Percentiles rank a stretch among this genome's conserved stretches.
Conservation (phyloP, 495 filamentous ascomycete genomes). For the Viridothelium virens region DNA sequence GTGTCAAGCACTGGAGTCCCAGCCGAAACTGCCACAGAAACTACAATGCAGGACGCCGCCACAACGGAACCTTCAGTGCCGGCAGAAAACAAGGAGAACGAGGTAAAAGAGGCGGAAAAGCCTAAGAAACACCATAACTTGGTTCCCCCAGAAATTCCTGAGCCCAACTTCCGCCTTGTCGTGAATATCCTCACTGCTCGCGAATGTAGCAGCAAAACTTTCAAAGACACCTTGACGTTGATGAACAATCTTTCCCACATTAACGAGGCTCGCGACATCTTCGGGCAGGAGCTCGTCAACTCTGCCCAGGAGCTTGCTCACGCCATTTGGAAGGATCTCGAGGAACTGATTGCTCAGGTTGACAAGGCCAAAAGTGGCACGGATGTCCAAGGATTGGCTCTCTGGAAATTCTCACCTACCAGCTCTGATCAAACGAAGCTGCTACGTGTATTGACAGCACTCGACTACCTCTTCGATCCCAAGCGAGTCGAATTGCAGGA, state of each 20-base stretch:
- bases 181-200: constrained; percentile 92
- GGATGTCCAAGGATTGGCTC: constrained; percentile 87
- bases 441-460: constrained; percentile 82
- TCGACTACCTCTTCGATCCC: constrained; percentile 89
- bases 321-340: constrained; percentile 73
- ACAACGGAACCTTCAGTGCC: constrained; percentile 18
- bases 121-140: constrained; percentile 63
- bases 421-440: constrained; percentile 94
- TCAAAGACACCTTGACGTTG: constrained; percentile 89
- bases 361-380: constrained; percentile 78
- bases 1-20: neutral
- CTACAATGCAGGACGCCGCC: constrained; percentile 20
- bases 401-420: constrained; percentile 91
- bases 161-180: constrained; percentile 81
- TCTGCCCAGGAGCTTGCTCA: constrained; percentile 79
- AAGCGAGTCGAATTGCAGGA: constrained; percentile 41
- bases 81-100: constrained; percentile 34
- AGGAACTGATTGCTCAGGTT: constrained; percentile 82
- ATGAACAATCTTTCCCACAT: constrained; percentile 96
- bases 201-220: constrained; percentile 93
- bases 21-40: constrained; percentile 12
- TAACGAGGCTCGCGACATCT: constrained; percentile 79
- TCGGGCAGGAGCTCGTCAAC: constrained; percentile 79
- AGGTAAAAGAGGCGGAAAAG: constrained; percentile 31
- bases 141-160: constrained; percentile 78